Conservation (phyloP, 2,329 filamentous ascomycete species). For the Arthrobotrys sphaeroides region DNA sequence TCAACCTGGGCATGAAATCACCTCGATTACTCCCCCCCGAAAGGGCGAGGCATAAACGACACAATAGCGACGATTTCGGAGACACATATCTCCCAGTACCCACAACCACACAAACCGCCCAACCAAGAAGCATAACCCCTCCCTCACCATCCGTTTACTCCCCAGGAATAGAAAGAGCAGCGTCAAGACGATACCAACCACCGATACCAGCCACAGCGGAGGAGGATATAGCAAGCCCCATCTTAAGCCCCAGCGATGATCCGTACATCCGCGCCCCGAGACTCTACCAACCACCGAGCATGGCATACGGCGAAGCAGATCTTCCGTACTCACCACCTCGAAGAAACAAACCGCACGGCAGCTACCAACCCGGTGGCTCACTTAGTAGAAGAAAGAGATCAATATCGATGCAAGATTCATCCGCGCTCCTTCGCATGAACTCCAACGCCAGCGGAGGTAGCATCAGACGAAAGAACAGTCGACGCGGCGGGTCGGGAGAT, state of each 20-base stretch:
- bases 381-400: conserved; percentile 30
- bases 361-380: conserved; percentile 18
- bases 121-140: conserved; percentile 6
- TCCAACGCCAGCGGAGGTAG: conserved; percentile 10
- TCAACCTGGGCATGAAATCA: conserved; percentile 30
- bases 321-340: conserved; percentile 33
- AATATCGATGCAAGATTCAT: conserved; percentile 9
- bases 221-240: neutral
- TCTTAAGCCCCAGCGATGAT: conserved; percentile 22
- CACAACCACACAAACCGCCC: neutral
- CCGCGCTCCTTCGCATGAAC: neutral
- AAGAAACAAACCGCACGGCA: conserved; percentile 16
- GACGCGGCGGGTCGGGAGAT: neutral
- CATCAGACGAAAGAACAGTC: conserved; percentile 3
- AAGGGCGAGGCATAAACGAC: neutral
- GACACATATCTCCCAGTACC: conserved; percentile 1
- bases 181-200: neutral
- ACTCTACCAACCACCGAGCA: conserved; percentile 20
- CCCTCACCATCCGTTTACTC: conserved; percentile 7
- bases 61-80: neutral
- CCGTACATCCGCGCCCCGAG: conserved; percentile 27
- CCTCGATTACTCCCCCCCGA: neutral
- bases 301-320: conserved; percentile 33
- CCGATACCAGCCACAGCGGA: neutral
- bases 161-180: neutral